Evolutionary conservation across 768 basidiomycete species (phyloP).

Genomic region (Termitomyces sp.): DNA sequence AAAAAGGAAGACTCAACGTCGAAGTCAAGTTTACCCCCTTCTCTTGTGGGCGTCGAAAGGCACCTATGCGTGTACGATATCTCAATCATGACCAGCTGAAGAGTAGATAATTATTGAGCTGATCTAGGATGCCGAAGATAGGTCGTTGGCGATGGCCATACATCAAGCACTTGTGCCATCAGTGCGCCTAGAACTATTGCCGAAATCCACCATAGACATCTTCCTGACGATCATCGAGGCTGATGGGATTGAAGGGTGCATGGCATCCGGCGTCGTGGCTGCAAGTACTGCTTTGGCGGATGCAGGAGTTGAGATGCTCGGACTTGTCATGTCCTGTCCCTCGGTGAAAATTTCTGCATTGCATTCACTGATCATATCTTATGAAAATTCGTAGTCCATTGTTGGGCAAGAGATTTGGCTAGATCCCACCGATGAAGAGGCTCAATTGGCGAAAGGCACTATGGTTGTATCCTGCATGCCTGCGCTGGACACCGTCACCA

Average conservation of each 20-base stretch:
- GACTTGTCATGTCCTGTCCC: constrained; percentile 81
- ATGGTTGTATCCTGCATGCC: constrained; percentile 86
- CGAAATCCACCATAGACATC: constrained; percentile 91
- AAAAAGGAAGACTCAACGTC: constrained; percentile 86
- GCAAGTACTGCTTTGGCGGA: constrained; percentile 89
- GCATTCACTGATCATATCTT: background rate
- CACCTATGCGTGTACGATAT: constrained; percentile 77
- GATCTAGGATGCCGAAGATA: constrained; percentile 88
- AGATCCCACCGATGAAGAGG: constrained; percentile 79
- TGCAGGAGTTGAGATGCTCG: constrained; percentile 89
- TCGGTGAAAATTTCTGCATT: constrained; percentile 47
- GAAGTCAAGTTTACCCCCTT: constrained; percentile 98
- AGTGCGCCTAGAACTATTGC: constrained; percentile 84
- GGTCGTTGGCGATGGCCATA: constrained; percentile 77
- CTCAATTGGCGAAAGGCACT: constrained; percentile 51
- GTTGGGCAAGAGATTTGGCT: constrained; percentile 62
- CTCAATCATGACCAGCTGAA: constrained; percentile 3
- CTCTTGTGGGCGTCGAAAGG: constrained; percentile 71
- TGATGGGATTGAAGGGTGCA: constrained; percentile 87
- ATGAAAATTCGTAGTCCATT: constrained; percentile 41
- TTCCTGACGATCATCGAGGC: constrained; percentile 88
- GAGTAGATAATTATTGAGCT: constrained; percentile 16
- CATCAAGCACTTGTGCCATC: constrained; percentile 84
- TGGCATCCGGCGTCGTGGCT: constrained; percentile 84
- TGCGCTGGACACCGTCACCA: constrained; percentile 79